phyloP scores from a whole-genome alignment of 805 yeast species.

The Wickerhamomyces chambardii region DNA sequence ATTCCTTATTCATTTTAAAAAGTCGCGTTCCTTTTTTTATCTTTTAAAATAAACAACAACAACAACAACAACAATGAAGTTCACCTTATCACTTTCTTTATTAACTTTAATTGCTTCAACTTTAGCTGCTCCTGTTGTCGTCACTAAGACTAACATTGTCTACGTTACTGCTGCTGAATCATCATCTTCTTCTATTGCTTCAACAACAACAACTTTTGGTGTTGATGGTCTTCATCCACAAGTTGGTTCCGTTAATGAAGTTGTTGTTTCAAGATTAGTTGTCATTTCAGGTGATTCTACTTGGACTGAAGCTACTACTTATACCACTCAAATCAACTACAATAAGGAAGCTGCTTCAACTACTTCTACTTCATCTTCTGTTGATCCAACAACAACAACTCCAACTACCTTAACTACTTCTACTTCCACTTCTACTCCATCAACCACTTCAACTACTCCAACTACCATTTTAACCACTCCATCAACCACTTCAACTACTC shows the following conservation, averaged over 20 bases:
- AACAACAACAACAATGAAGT: slow-evolving; percentile 9
- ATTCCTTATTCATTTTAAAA: too few species aligned
- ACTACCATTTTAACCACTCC: slow-evolving; percentile 9
- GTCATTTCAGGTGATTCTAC: slow-evolving; percentile 12
- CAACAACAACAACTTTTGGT: slow-evolving; percentile 9
- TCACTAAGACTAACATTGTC: slow-evolving; percentile 16
- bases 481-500: slow-evolving; percentile 16
- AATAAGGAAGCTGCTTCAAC: slow-evolving; percentile 1
- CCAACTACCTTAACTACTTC: slow-evolving; percentile 10
- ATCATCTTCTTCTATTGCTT: slow-evolving; percentile 5
- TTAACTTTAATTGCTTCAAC: slow-evolving; percentile 15
- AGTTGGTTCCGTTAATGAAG: slow-evolving; percentile 13
- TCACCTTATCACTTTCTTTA: slow-evolving; percentile 12
- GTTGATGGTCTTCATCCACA: slow-evolving; percentile 6
- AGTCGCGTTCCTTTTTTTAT: too few species aligned
- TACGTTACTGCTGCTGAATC: slow-evolving; percentile 13
- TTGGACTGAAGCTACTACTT: slow-evolving; percentile 12
- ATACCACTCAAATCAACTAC: slow-evolving; percentile 4
- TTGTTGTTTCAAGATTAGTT: slow-evolving; percentile 16
- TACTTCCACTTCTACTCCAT: slow-evolving; percentile 10
- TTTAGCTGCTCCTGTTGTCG: slow-evolving; percentile 18
- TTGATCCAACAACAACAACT: slow-evolving; percentile 10
- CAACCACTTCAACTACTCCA: slow-evolving; percentile 15
- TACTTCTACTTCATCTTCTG: slow-evolving; percentile 11
- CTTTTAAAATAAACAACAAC: too few species aligned